Base-by-base conservation (phyloP, 495 filamentous ascomycete genomes). In the Trypethelium eluteriae region DNA sequence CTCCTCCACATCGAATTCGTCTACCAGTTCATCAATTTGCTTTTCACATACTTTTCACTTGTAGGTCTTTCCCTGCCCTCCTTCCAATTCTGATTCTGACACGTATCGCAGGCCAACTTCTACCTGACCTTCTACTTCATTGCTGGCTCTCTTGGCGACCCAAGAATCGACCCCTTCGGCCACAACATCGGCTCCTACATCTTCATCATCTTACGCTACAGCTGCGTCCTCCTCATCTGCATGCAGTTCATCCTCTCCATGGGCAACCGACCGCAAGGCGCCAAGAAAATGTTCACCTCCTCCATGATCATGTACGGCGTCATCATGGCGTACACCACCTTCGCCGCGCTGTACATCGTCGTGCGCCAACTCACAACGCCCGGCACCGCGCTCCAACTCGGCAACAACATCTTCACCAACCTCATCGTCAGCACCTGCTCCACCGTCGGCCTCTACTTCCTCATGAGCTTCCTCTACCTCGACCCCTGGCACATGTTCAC, bases 401-500 rank as follows among this genome's bases (percentile, higher is more conserved):
- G 90, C 68, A 87, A 91, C 78, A 90, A 93, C 71, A 80, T 96
- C 47, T 94, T 99, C 79, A 91, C 93, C 62, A 97, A 98, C 78
- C 83, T 99, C 38, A 90, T 97, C 75, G 83, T 99, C 67, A 92
- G 88, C n/a, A 89, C 89, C 63, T 82, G 86, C 32, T 93, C 89
- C 4, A 99, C 95, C 1, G 78, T 98, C 46, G 95, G 95, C 1
- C 81, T 99, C 1, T 98, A 98, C 82, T 96, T 99, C 81, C 81
- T 96, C 78, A 96, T 92, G 84, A 90, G 86, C 67, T 94, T 98
- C 81, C 76, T 99, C 38, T 99, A 98, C 78, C 86, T 97, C 36
- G 95, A 98, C 72, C 95, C 95, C 0, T 99, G 95, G 95, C 94
- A 99, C 80, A 96, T 99, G 92, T 90, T 98, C 78, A 99, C 95